Percentiles rank a stretch among this genome's conserved stretches.
Conservation (phyloP, 164 flowering plant genomes). For the Vitis riparia region DNA sequence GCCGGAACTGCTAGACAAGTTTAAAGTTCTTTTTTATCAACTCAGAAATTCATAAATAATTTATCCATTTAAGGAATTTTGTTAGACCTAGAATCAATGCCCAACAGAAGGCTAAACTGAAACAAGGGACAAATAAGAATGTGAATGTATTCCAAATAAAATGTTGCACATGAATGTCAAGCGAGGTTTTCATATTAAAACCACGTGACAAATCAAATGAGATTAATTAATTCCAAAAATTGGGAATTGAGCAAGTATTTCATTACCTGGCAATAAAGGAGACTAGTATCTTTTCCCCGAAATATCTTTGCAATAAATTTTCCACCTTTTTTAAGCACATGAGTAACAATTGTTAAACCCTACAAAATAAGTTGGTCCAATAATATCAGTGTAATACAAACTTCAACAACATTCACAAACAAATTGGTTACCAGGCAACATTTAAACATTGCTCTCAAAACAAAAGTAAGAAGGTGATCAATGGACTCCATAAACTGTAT, state of each 20-base stretch:
- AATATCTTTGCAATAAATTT: slow-evolving; percentile 96
- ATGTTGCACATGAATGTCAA: background rate
- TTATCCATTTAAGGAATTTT: too few species aligned
- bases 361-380: slow-evolving; percentile 28
- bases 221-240: background rate
- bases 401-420: background rate
- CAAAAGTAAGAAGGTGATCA: too few species aligned
- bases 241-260: background rate
- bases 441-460: background rate
- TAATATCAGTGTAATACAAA: background rate
- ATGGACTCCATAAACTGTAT: too few species aligned
- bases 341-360: slow-evolving; percentile 96
- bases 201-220: background rate
- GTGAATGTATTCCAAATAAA: background rate
- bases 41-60: too few species aligned
- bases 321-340: slow-evolving; percentile 88
- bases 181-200: background rate
- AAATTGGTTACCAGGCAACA: background rate
- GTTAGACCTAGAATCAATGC: background rate
- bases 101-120: background rate
- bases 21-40: too few species aligned
- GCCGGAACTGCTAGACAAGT: too few species aligned
- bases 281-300: slow-evolving; percentile 97
- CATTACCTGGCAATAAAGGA: slow-evolving; percentile 86
- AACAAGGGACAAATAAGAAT: background rate